A percentile compares a stretch with the other conserved stretches of the same genome.
Evolutionary conservation across 306 rosid species (phyloP).

Genomic region (Cicer bijugum): DNA sequence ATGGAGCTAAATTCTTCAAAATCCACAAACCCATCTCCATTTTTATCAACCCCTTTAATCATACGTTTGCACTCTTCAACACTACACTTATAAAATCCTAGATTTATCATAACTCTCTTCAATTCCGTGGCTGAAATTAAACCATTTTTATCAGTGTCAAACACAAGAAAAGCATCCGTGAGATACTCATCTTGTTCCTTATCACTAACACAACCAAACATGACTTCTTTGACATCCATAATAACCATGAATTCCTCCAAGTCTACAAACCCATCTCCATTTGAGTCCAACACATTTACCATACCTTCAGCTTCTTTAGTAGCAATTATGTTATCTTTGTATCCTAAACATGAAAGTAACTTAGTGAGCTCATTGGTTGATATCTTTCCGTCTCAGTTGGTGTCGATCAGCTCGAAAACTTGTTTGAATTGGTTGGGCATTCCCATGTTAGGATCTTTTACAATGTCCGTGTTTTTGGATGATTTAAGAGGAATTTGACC

Average conservation of each 20-base stretch:
- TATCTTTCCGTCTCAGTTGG: slow-evolving; percentile 70
- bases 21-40: slow-evolving; percentile 80
- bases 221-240: slow-evolving; percentile 40
- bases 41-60: slow-evolving; percentile 66
- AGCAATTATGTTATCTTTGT: slow-evolving; percentile 45
- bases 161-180: slow-evolving; percentile 70
- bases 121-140: slow-evolving; percentile 64
- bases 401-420: slow-evolving; percentile 67
- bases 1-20: slow-evolving; percentile 68
- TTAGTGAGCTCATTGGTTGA: slow-evolving; percentile 63
- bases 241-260: slow-evolving; percentile 73
- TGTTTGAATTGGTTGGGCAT: slow-evolving; percentile 61
- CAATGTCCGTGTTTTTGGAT: slow-evolving; percentile 16
- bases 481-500: slow-evolving; percentile 37
- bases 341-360: slow-evolving; percentile 58
- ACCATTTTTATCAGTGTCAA: slow-evolving; percentile 65
- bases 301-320: slow-evolving; percentile 66
- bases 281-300: slow-evolving; percentile 59
- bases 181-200: slow-evolving; percentile 43
- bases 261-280: slow-evolving; percentile 76
- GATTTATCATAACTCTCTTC: slow-evolving; percentile 54
- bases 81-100: slow-evolving; percentile 62
- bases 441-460: slow-evolving; percentile 36
- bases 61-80: slow-evolving; percentile 60
- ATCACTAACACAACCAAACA: neutral